Evolutionary conservation across 2,329 filamentous ascomycete species (phyloP).

Genomic region (Neoarthrinium moseri): DNA sequence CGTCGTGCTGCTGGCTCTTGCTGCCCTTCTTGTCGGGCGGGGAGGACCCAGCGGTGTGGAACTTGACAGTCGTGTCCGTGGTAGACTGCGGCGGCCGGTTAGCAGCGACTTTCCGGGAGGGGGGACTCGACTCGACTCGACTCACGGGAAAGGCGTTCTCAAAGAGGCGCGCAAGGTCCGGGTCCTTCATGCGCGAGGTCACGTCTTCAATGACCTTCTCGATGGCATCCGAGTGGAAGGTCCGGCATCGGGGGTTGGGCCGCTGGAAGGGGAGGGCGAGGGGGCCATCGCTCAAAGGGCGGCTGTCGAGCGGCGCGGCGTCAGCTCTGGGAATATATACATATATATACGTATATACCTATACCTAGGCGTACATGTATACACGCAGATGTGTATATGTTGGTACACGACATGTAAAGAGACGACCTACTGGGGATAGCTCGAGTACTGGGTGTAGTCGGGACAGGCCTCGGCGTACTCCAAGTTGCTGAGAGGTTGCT

Average conservation of each 20-base stretch:
- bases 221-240: constrained; percentile 82
- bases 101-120: too few relatives aligned
- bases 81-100: constrained; percentile 53
- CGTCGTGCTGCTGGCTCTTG: constrained; percentile 40
- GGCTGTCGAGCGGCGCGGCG: constrained; percentile 44
- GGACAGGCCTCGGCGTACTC: constrained; percentile 52
- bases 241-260: constrained; percentile 77
- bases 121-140: too few relatives aligned
- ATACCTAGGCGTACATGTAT: too few relatives aligned
- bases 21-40: constrained; percentile 41
- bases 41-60: constrained; percentile 70
- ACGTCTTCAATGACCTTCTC: constrained; percentile 86
- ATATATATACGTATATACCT: too few relatives aligned
- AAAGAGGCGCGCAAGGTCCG: constrained; percentile 87
- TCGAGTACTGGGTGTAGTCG: constrained; percentile 61
- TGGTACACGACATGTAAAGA: not conserved
- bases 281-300: constrained; percentile 76
- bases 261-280: constrained; percentile 83
- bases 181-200: constrained; percentile 75
- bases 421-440: constrained; percentile 53
- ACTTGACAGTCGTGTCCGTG: constrained; percentile 84
- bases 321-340: constrained; percentile 13
- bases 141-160: constrained; percentile 81
- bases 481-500: constrained; percentile 15
- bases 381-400: too few relatives aligned